These are phyloP conservation scores for Aspergillus fructus DNA, from an alignment of 2,329 filamentous ascomycete genomes.

Conservation along the genomic window DNA sequence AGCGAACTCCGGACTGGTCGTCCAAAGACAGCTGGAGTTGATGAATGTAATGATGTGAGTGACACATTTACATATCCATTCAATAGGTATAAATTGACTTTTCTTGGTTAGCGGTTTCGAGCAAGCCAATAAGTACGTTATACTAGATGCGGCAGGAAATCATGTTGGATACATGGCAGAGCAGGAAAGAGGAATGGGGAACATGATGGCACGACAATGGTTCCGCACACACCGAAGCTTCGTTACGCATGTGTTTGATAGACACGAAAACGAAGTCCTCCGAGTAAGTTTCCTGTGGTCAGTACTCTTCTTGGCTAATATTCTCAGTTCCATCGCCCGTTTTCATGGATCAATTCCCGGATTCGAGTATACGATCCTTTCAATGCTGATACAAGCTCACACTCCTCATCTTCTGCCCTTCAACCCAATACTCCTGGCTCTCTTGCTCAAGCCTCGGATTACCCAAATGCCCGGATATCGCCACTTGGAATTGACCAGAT, in stretches of 20 bases:
- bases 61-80: not conserved
- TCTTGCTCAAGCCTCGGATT: conserved; percentile 38
- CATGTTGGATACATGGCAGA: conserved; percentile 66
- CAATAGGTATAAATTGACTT: not conserved
- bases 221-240: conserved; percentile 63
- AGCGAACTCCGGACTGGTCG: conserved; percentile 60
- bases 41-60: conserved; percentile 62
- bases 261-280: conserved; percentile 59
- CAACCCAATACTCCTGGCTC: conserved; percentile 47
- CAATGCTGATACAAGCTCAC: conserved; percentile 29
- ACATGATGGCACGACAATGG: conserved; percentile 58
- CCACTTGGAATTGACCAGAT: conserved; percentile 56
- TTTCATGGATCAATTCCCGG: conserved; percentile 62
- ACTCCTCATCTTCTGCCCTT: conserved; percentile 43
- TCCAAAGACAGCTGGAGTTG: conserved; percentile 64
- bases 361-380: conserved; percentile 59
- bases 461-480: conserved; percentile 53
- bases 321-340: conserved; percentile 60
- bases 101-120: conserved; percentile 54
- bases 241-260: conserved; percentile 65
- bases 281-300: conserved; percentile 36
- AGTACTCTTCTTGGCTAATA: not conserved
- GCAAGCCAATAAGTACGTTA: conserved; percentile 65
- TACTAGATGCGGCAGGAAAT: conserved; percentile 63
- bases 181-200: conserved; percentile 59